A percentile compares a stretch with the other conserved stretches of the same genome.
Conservation (phyloP, 2,329 filamentous ascomycete species). For the Clathrospora elynae region DNA sequence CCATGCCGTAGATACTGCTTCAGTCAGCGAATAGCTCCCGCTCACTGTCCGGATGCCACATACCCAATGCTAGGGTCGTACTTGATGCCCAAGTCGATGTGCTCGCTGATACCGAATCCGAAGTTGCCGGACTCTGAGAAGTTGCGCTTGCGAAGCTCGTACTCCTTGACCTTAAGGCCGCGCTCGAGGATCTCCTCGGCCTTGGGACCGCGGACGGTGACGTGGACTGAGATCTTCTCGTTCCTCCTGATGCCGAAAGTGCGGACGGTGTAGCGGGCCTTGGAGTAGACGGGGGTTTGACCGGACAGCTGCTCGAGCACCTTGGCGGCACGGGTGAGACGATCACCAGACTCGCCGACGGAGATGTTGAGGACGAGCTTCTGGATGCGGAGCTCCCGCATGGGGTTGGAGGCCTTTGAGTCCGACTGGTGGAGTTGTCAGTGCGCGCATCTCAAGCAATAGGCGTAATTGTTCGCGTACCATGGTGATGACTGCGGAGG, state of each 20-base stretch:
- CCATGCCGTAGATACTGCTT: slow-evolving; percentile 70
- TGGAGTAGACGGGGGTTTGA: slow-evolving; percentile 99
- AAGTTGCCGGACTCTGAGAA: slow-evolving; percentile 97
- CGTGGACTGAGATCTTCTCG: slow-evolving; percentile 96
- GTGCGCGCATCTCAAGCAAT: slow-evolving; percentile 18
- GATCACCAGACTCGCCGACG: slow-evolving; percentile 99
- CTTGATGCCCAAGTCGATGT: slow-evolving; percentile 99
- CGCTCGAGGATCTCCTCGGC: slow-evolving; percentile 99
- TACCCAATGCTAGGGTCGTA: slow-evolving; percentile 51
- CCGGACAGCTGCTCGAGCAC: slow-evolving; percentile 99
- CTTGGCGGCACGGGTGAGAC: slow-evolving; percentile 99
- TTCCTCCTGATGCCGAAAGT: slow-evolving; percentile 99
- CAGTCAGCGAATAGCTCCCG: slow-evolving; percentile 28
- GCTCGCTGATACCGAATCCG: slow-evolving; percentile 99
- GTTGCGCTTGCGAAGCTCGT: slow-evolving; percentile 99
- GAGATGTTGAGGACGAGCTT: slow-evolving; percentile 99
- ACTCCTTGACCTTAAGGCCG: slow-evolving; percentile 99
- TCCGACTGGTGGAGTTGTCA: slow-evolving; percentile 44
- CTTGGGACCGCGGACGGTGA: slow-evolving; percentile 98
- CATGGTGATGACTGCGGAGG: slow-evolving; percentile 48
- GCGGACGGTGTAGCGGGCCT: slow-evolving; percentile 99
- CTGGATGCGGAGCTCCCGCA: slow-evolving; percentile 99
- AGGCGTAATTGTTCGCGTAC: slow-evolving; percentile 30
- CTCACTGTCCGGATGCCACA: slow-evolving; percentile 15
- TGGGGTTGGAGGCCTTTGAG: slow-evolving; percentile 88